Conservation (phyloP, 2,329 filamentous ascomycete species). For the Trichoderma oligosporum region DNA sequence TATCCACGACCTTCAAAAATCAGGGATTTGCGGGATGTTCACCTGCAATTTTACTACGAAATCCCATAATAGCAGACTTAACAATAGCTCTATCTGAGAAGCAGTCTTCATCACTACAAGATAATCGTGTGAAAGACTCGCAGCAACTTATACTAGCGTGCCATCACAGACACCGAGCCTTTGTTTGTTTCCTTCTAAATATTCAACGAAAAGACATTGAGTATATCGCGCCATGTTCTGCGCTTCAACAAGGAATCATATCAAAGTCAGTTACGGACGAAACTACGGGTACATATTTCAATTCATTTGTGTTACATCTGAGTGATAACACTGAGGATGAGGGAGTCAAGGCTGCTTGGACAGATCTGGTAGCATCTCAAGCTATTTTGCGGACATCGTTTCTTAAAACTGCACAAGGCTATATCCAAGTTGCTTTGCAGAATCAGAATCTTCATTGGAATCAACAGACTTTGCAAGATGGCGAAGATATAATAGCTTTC, state of each 20-base stretch:
- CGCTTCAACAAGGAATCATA: constrained; percentile 83
- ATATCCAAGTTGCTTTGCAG: constrained; percentile 66
- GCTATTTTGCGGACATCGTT: constrained; percentile 73
- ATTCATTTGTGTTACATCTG: constrained; percentile 64
- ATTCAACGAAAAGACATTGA: constrained; percentile 57
- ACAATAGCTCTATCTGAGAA: constrained; percentile 34
- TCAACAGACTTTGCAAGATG: constrained; percentile 29
- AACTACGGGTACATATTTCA: constrained; percentile 65
- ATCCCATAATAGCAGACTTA: constrained; percentile 50
- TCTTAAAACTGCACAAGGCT: constrained; percentile 68
- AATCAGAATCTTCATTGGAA: constrained; percentile 42
- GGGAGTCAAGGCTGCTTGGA: constrained; percentile 56
- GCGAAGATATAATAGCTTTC: constrained; percentile 31
- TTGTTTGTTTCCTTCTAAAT: constrained; percentile 50
- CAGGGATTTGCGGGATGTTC: constrained; percentile 58
- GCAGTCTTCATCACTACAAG: background rate
- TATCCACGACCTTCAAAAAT: constrained; percentile 61
- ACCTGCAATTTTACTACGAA: constrained; percentile 64
- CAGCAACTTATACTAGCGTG: constrained; percentile 62
- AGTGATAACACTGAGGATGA: constrained; percentile 39
- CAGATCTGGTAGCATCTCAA: constrained; percentile 45
- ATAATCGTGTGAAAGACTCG: constrained; percentile 41
- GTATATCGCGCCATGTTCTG: constrained; percentile 75
- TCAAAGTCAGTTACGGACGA: constrained; percentile 59
- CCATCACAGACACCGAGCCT: constrained; percentile 55